Evolutionary conservation across 1,139 yeast genomes (phyloP), one percentile per base, ranked within the genome.

Genomic region (Wickerhamomyces sp.): DNA sequence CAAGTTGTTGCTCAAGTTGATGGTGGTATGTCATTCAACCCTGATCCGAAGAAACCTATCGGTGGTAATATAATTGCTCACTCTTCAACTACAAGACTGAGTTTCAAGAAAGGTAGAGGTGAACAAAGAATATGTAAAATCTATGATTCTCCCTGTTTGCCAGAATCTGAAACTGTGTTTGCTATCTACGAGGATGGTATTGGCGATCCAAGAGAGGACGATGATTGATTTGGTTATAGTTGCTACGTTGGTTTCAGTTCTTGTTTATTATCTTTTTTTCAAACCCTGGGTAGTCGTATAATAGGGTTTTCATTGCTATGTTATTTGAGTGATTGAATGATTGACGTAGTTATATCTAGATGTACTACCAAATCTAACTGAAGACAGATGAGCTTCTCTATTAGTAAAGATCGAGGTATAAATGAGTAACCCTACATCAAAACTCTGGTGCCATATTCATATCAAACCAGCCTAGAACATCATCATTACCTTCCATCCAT

Each of bases 41-140:
- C 96, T 0, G 99, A 93, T 63, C 98, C 99, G n/a, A 94, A 94
- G 66, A 94, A 94, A 65, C 99, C 99, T 10, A 93, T 94, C 57
- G 99, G 99, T 48, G 99, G 99, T 59, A 93, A 94, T 61, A 93
- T 94, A 57, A 84, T 94, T 66, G 99, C 99, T 2, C 99, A 94
- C 64, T 84, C 96, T 26, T 89, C 97, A 4, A 93, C 98, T 10
- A 93, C 99, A 1, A 77, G 98, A 58, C 75, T 93, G 51, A 85
- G 89, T 42, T 81, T 93, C 64, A 84, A 84, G 61, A 93, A 93
- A 70, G 97, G 96, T 40, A 79, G 86, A 55, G 97, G 84, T 23
- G 95, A 90, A 57, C 93, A 88, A 60, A 81, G 99, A 71, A 84
- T 89, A 37, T 93, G 98, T 69, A 90, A 89, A 65, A 84, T 93